Base-by-base conservation (phyloP, 2,329 filamentous ascomycete species). In the Emergomyces pasteurianus region DNA sequence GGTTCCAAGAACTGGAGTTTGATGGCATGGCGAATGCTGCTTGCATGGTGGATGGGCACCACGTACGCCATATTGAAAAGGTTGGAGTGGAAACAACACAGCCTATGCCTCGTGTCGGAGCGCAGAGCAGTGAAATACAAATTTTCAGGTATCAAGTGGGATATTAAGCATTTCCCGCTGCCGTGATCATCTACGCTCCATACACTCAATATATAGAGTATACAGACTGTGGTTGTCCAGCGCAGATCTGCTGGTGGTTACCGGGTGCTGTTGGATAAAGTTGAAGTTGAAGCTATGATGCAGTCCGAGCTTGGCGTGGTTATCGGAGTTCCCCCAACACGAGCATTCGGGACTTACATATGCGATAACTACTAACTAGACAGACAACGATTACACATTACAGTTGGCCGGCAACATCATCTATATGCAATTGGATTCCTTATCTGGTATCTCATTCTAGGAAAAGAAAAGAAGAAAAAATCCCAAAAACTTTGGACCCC, bases 1-100 rank as follows among this genome's bases (percentile, higher is more conserved):
- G 84, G 77, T 50, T 83, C 82, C 58, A 95, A 79, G 68, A 97
- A 86, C 67, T 85, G 86, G 63, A 92, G 81, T 71, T 87, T 89
- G 66, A 97, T 74, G 16, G 92, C 92, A 82, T 96, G 89, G 60
- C 92, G 86, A 65, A 96, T 86, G 78, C 90, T 95, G 73, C 90
- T 96, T 28, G 94, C 88, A 68, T 86, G 83, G 74, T 99, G 94
- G 61, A 99, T 94, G 46, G 94, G 92, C 63, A 90, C 91, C 69
- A 99, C 80, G 74, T 97, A 99, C 58, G 94, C 89, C 94, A 99
- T 99, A 62, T 46, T 70, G 50, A n/a, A 56, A 18, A 50, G 18
- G 34, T 42, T n/a, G 23, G 28, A 31, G 31, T 23, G 31, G 21
- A 34, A 49, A 28, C 42, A 56, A 36, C 49, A n/a, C 57, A 18